Evolutionary conservation across 495 filamentous ascomycete genomes (phyloP), one percentile per base, ranked within the genome.

Genomic region (Neurospora sp.): DNA sequence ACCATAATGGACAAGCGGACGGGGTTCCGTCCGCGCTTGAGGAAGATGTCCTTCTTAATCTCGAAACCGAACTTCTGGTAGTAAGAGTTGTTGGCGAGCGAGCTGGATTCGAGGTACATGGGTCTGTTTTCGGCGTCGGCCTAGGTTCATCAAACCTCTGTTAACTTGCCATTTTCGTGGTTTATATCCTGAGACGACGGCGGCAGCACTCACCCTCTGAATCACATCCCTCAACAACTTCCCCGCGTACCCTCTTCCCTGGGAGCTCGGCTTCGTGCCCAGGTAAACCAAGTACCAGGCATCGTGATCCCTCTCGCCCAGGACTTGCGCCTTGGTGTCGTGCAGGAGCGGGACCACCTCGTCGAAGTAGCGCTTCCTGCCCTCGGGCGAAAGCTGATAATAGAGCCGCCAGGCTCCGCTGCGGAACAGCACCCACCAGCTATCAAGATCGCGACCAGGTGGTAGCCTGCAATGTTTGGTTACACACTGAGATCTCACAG

Each of bases 241-340:
- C 76, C 84, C 88, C 31, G 87, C 91, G 77, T 92, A 92, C 38
- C 92, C 92, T 70, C 90, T 87, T 38, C 91, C 89, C 72, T 89
- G 86, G 17, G 88, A 86, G 70, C 80, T 83, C 19, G 90, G 88
- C 78, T 88, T 90, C 74, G 91, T 92, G 73, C 92, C 92, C 74
- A 95, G 82, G 81, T 93, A 94, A 19, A 94, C 92, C 34, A 95
- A 87, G 79, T 94, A 94, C 80, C 87, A 90, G 77, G 87, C 91
- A 75, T 87, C 85, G 72, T 89, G 80, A 77, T 93, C 89, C 40
- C 86, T 83, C 39, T 86, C 85, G 42, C 89, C 90, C 76, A 95
- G 85, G 59, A 89, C 82, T 71, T 86, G 84, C 69, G 83, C 82
- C 82, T 93, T 94, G 77, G 90, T 90, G 73, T 91, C 83, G 82